Evolutionary conservation across 495 filamentous ascomycete genomes (phyloP).

Genomic region (Hapsidospora chrysogenum): DNA sequence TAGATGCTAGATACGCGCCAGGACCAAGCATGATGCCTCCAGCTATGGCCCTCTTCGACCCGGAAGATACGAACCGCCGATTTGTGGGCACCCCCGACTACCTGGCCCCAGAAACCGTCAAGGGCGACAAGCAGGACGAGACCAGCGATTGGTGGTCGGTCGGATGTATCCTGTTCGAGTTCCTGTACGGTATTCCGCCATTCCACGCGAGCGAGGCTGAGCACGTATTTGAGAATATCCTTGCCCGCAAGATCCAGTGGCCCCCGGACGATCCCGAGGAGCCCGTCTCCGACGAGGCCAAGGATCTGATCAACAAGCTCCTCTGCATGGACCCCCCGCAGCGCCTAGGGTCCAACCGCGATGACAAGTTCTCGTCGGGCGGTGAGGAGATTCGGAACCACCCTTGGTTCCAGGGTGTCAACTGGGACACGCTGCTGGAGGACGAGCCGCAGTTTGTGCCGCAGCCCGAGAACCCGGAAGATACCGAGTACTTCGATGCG

Average conservation of each 20-base stretch:
- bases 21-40: constrained; percentile 63
- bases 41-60: constrained; percentile 90
- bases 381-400: constrained; percentile 83
- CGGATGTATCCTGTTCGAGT: constrained; percentile 94
- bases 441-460: constrained; percentile 96
- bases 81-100: constrained; percentile 98
- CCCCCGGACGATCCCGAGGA: constrained; percentile 50
- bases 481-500: constrained; percentile 94
- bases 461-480: constrained; percentile 80
- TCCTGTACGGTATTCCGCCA: constrained; percentile 78
- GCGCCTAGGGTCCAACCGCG: constrained; percentile 69
- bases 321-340: constrained; percentile 66
- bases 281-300: constrained; percentile 63
- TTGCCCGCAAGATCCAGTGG: constrained; percentile 78
- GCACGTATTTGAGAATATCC: constrained; percentile 91
- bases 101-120: constrained; percentile 91
- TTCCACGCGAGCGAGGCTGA: constrained; percentile 88
- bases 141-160: constrained; percentile 99
- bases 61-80: constrained; percentile 77
- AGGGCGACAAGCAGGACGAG: constrained; percentile 86
- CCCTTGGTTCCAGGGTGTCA: constrained; percentile 73
- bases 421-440: constrained; percentile 79
- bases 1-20: neutral
- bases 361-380: constrained; percentile 61
- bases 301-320: constrained; percentile 82